Base-by-base conservation (phyloP, 2,329 filamentous ascomycete species). In the Neofusicoccum umdonicola region DNA sequence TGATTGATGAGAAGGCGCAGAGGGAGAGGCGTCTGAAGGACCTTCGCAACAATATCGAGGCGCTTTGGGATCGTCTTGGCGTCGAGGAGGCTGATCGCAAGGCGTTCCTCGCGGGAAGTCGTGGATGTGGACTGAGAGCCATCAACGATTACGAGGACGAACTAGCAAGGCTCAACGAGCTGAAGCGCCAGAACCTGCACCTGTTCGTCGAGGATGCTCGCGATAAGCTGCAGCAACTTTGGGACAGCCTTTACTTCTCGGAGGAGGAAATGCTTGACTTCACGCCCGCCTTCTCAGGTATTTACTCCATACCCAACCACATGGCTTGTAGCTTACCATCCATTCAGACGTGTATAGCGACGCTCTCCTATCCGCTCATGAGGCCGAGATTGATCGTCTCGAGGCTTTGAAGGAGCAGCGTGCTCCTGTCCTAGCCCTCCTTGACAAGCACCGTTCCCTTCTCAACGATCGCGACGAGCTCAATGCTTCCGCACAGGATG, bases 221-320 rank as follows among this genome's bases (percentile, higher is more conserved):
- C 45, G 91, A 88, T 79, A 92, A 91, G 74, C 84, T 99, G 11
- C 94, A 98, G 77, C 93, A 96, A 73, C 86, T 99, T 0, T 99
- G 96, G 95, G 95, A 99, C 74, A 84, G 87, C 0, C 81, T 99
- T 1, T 98, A 95, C 81, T 93, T 96, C 74, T 97, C 92, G 0
- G 95, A 99, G 75, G 95, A 99, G 72, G 95, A 99, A 80, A 98
- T 98, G 93, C 87, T 98, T 64, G 93, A 97, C 70, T 99, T 99
- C 71, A 95, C 93, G 0, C 95, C 96, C 0, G 95, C 93, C 47
- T 98, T 98, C 76, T 96, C 93, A 51, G 75, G 75, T 77, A 66
- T 60, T 72, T 65, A 27, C 56, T 39, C n/a, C 27, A 15, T 34
- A 15, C 12, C 3, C 15, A 11, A 42, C 3, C 2, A 3, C 22